phyloP scores from a whole-genome alignment of 2,329 filamentous ascomycete genomes.

The Aureobasidium sp. region DNA sequence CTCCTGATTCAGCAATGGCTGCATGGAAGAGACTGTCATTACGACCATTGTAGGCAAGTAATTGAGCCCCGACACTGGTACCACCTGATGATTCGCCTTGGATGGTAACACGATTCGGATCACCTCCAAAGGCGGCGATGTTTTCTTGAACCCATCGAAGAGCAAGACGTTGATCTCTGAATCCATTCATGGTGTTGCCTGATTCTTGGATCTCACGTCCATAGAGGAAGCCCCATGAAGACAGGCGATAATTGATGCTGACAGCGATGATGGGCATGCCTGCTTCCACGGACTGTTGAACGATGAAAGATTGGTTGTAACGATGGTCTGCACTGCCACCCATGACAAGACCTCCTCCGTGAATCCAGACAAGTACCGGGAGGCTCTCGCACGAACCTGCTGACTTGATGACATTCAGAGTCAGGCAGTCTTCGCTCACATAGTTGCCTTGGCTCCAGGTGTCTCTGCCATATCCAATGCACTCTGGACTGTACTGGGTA shows the following conservation, averaged over 20 bases:
- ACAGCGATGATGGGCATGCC: conserved; percentile 27
- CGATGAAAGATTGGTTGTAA: conserved; percentile 24
- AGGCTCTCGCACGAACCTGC: conserved; percentile 11
- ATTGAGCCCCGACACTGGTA: conserved; percentile 42
- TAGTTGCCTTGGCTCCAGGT: conserved; percentile 20
- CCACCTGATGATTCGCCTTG: conserved; percentile 24
- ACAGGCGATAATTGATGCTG: conserved; percentile 20
- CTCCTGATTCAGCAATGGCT: conserved; percentile 43
- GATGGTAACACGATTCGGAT: conserved; percentile 20
- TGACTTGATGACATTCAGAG: conserved; percentile 19
- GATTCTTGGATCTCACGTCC: conserved; percentile 17
- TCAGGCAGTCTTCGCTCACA: conserved; percentile 21
- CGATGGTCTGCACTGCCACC: conserved; percentile 19
- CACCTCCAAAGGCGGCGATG: conserved; percentile 23
- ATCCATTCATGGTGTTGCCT: conserved; percentile 17
- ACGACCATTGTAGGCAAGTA: conserved; percentile 46
- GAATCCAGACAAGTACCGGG: conserved; percentile 20
- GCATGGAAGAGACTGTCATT: conserved; percentile 47
- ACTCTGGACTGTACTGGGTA: conserved; percentile 38
- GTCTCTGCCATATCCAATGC: conserved; percentile 41
- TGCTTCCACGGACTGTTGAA: conserved; percentile 18
- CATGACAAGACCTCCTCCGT: conserved; percentile 20
- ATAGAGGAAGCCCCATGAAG: conserved; percentile 19
- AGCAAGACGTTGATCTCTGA: conserved; percentile 14
- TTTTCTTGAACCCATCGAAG: conserved; percentile 18